A percentile compares a stretch with the other conserved stretches of the same genome.
These are phyloP conservation scores for Pythium phragmitis DNA, from an alignment of 352 stramenopile genomes.

Conservation along the genomic window DNA sequence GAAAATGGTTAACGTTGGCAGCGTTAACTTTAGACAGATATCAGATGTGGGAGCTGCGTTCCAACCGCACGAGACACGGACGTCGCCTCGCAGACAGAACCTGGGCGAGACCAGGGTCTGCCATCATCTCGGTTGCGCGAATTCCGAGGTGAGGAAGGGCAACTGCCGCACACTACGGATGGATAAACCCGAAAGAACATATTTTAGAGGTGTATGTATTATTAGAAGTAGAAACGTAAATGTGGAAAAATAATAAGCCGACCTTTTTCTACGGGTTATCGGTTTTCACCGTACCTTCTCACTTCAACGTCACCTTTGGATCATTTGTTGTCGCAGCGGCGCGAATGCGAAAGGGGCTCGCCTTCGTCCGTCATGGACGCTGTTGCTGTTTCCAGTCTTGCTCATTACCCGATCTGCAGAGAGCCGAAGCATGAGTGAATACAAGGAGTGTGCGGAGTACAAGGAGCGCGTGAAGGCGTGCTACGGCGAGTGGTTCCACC, in stretches of 20 bases:
- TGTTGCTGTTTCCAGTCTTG: neutral
- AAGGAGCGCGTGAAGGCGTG: conserved; percentile 81
- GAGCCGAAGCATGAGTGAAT: conserved; percentile 30
- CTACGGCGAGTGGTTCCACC: conserved; percentile 83
- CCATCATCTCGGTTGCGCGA: neutral
- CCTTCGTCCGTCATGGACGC: neutral
- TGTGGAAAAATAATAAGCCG: too few species aligned
- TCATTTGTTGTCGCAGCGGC: neutral
- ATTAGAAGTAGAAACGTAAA: too few species aligned
- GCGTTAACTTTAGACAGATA: neutral
- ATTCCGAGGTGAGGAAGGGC: neutral
- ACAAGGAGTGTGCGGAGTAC: conserved; percentile 67
- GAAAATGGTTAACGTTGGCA: too few species aligned
- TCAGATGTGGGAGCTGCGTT: neutral
- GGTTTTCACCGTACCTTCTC: neutral
- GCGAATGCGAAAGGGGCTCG: neutral
- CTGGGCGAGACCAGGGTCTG: neutral
- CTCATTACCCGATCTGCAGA: conserved; percentile 10
- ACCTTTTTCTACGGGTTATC: neutral
- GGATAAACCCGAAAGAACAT: neutral
- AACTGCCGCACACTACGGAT: neutral
- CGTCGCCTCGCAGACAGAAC: neutral
- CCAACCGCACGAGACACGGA: conserved; percentile 1
- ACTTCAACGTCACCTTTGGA: conserved; percentile 2
- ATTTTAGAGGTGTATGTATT: neutral